Evolutionary conservation across 495 filamentous ascomycete species (phyloP), one percentile per base, ranked within the genome.

Genomic region (Annulohypoxylon maeteangense): DNA sequence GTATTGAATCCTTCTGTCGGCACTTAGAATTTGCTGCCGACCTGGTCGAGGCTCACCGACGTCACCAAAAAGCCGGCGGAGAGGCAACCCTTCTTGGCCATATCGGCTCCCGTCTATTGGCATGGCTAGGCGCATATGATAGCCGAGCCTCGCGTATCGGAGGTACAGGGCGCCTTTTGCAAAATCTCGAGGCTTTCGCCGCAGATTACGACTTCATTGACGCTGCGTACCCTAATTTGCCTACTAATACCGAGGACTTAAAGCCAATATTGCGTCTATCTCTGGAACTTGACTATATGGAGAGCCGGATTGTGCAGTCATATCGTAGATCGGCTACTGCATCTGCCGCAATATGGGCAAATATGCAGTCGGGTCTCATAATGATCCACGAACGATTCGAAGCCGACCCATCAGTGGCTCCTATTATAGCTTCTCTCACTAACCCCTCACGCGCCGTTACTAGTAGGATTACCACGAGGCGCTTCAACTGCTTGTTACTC

Each of bases 51-150:
- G 60, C 67, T 36, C 67, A 60, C 29, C 67, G 60, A 18, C 53
- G 60, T 16, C 67, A 64, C 12, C 54, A 64, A 12, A 64, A 44
- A 20, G 60, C 60, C 25, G 60, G 67, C 6, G 67, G 60, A 20
- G 67, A 70, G 23, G 67, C 45, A 22, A 70, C 67, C 8, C 67
- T 54, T 7, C 67, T 70, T 11, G 60, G 67, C 8, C 55, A 64
- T 36, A 29, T 70, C 10, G 67, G 67, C 34, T 70, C 50, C 14
- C 67, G 67, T 14, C 64, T 70, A 60, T 38, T 70, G 25, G 67
- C 64, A 44, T 70, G 67, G 67, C 18, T 70, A 54, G 67, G 67
- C 32, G 67, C 67, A 16, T 70, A 70, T 27, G 67, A 64, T 42
- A 18, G 53, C 51, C 67, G 67, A 16, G 67, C 58, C 14, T 47